phyloP scores from a whole-genome alignment of 2,329 filamentous ascomycete species.

The Penicillium sp. region DNA sequence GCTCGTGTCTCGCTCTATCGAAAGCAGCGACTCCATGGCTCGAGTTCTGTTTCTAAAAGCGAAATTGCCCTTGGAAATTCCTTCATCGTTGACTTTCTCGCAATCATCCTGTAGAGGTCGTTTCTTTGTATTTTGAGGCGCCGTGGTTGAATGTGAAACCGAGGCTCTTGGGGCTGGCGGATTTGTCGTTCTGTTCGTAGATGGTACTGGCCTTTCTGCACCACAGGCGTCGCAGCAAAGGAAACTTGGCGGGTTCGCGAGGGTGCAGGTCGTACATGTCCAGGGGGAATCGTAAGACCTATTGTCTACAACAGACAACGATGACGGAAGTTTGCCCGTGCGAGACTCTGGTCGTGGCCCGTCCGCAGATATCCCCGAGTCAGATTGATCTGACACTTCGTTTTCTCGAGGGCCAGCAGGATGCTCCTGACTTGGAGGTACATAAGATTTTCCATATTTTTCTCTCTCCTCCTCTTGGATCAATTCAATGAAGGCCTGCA shows the following conservation, averaged over 20 bases:
- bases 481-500: constrained; percentile 77
- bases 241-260: constrained; percentile 55
- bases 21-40: constrained; percentile 34
- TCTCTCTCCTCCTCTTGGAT: constrained; percentile 71
- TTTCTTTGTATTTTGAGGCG: constrained; percentile 18
- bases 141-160: constrained; percentile 1
- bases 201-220: constrained; percentile 45
- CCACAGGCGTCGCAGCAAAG: constrained; percentile 57
- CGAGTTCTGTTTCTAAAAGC: constrained; percentile 26
- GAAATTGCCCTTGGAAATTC: constrained; percentile 11
- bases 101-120: constrained; percentile 8
- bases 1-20: constrained; percentile 38
- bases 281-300: constrained; percentile 43
- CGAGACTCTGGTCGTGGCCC: not conserved
- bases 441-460: constrained; percentile 52
- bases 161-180: not conserved
- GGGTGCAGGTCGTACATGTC: constrained; percentile 57
- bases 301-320: constrained; percentile 21
- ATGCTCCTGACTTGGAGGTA: constrained; percentile 48
- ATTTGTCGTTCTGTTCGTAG: constrained; percentile 12
- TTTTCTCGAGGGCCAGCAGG: constrained; percentile 45
- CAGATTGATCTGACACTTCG: constrained; percentile 34
- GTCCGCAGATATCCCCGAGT: constrained; percentile 12
- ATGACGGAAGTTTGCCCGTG: constrained; percentile 3
- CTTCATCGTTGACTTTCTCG: constrained; percentile 7